These are phyloP conservation scores for Camelina sativa DNA, from an alignment of 345 rosid species.

Conservation along the genomic window DNA sequence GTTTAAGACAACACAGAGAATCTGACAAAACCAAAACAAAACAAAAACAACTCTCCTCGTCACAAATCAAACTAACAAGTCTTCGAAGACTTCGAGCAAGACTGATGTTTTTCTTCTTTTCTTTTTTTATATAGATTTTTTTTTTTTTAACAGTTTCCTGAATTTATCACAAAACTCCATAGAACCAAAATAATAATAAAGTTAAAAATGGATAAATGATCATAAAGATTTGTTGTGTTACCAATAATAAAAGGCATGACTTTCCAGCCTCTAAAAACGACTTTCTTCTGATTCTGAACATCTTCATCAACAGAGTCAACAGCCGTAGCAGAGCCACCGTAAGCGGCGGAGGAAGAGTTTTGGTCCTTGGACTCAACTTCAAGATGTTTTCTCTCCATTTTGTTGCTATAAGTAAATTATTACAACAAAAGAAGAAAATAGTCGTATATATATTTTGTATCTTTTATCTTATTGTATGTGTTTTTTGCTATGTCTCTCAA, in stretches of 20 bases:
- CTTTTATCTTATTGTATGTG: not conserved
- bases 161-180: too few relatives aligned
- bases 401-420: not conserved
- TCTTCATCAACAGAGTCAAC: slow-evolving; percentile 34
- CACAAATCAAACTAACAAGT: slow-evolving; percentile 22
- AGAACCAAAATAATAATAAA: not conserved
- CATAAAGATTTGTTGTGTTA: not conserved
- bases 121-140: not conserved
- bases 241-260: slow-evolving; percentile 79
- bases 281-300: slow-evolving; percentile 30
- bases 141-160: not conserved
- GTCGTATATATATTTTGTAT: not conserved
- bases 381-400: slow-evolving; percentile 46
- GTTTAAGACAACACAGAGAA: slow-evolving; percentile 23
- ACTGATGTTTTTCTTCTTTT: slow-evolving; percentile 4
- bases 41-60: not conserved
- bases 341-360: slow-evolving; percentile 33
- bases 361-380: slow-evolving; percentile 43
- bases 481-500: not conserved
- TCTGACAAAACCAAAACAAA: not conserved
- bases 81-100: slow-evolving; percentile 3
- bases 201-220: not conserved
- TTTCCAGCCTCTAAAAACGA: slow-evolving; percentile 72
- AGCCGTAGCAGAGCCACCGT: slow-evolving; percentile 42
- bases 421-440: not conserved